Conservation (phyloP, 495 filamentous ascomycete species). For the Penicillium desertorum region DNA sequence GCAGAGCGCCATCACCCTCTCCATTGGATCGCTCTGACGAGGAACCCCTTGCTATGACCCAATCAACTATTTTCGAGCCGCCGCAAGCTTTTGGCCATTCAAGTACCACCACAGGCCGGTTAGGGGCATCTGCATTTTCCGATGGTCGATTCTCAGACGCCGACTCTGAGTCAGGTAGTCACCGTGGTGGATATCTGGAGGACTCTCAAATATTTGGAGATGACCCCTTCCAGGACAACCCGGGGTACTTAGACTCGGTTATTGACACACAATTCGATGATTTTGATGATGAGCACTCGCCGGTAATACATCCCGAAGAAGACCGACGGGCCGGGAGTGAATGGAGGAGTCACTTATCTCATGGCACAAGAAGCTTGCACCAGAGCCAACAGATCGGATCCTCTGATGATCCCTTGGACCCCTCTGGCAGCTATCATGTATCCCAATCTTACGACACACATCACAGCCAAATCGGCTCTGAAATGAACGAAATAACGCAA, state of each 20-base stretch:
- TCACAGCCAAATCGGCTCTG: slow-evolving; percentile 9
- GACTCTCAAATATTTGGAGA: slow-evolving; percentile 35
- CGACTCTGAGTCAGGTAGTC: slow-evolving; percentile 36
- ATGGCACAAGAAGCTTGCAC: not conserved
- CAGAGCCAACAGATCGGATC: slow-evolving; percentile 3
- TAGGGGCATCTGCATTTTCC: slow-evolving; percentile 39
- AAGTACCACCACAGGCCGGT: slow-evolving; percentile 7
- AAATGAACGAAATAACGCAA: not conserved
- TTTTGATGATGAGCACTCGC: slow-evolving; percentile 34
- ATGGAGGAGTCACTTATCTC: slow-evolving; percentile 1
- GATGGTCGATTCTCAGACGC: slow-evolving; percentile 49
- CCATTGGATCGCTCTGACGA: slow-evolving; percentile 30
- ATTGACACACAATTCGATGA: slow-evolving; percentile 49
- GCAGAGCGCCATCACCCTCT: slow-evolving; percentile 33
- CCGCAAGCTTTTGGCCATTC: slow-evolving; percentile 15
- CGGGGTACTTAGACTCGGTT: slow-evolving; percentile 50
- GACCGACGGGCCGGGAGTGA: slow-evolving; percentile 6
- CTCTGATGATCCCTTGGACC: not conserved
- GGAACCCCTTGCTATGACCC: slow-evolving; percentile 40
- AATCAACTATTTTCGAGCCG: slow-evolving; percentile 44
- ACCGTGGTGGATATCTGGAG: slow-evolving; percentile 30
- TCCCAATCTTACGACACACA: slow-evolving; percentile 3
- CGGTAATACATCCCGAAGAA: slow-evolving; percentile 10
- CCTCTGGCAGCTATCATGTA: not conserved
- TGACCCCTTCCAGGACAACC: slow-evolving; percentile 45